Base-by-base conservation (phyloP, 169 alveolate genomes). In the Cryptosporidium xiaoi region DNA sequence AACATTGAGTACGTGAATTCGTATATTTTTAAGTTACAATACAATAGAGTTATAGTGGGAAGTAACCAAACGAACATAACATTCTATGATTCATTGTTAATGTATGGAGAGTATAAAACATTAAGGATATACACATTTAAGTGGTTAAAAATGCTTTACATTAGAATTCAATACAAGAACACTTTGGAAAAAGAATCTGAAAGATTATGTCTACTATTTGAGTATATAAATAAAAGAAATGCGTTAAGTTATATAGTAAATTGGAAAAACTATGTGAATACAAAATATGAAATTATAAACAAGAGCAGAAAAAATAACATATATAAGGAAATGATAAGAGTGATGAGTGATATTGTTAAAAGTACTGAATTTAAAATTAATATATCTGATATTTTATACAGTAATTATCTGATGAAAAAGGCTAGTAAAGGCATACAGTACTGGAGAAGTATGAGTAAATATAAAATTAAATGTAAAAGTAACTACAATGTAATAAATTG, bases 1-100 rank as follows among this genome's bases (percentile, higher is more conserved):
- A n/a, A 34, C 10, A 20, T 40, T 24, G 85, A 77, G 27, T 77
- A 40, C 34, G 8, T 77, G 16, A 77, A 77, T 13, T 58, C 69
- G 0, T 34, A 31, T 18, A 13, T 77, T 20, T 77, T 77, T 36
- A 62, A 62, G n/a, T 5, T 77, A 8, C 85, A 62, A 24, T 77
- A 77, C 36, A 60, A 46, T 15, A 18, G 85, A 36, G 71, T 77
- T 2, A 29, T 77, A 20, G 27, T 24, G 31, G 40, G 18, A 44
- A n/a, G 56, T 1, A 16, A 12, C 36, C 69, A 62, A 36, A 15
- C 16, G 15, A 48, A 18, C 10, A 60, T 77, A n/a, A 77, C 85
- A 12, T 58, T 77, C 8, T 20, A 77, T 16, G 34, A 44, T 4
- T 40, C 71, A 0, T 13, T 77, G 10, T 18, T 34, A 16, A 62